These are phyloP conservation scores for Sordariomycetes sp. DNA, from an alignment of 2,329 filamentous ascomycete species.

Conservation along the genomic window DNA sequence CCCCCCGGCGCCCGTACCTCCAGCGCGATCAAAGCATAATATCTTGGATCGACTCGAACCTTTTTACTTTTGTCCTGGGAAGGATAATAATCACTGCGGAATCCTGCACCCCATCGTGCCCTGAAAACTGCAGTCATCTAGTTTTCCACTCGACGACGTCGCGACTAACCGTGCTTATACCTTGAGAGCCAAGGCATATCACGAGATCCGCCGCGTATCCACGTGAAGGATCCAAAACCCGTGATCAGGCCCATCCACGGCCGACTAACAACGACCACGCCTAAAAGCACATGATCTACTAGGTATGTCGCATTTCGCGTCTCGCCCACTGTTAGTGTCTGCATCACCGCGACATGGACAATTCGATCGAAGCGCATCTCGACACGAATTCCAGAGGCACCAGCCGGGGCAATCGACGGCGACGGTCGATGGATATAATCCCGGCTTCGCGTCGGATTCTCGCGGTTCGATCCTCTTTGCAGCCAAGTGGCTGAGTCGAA, in stretches of 20 bases:
- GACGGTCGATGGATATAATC: no score
- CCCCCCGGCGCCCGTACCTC: not conserved
- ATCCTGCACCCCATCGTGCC: not conserved
- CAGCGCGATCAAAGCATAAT: not conserved
- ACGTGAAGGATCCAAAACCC: slow-evolving; percentile 27
- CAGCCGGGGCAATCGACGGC: no score
- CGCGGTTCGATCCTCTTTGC: no score
- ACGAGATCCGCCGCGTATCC: slow-evolving; percentile 32
- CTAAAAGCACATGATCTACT: slow-evolving; percentile 28
- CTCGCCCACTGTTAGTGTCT: not conserved
- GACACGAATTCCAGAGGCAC: no score
- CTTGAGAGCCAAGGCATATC: slow-evolving; percentile 18
- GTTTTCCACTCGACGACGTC: slow-evolving; percentile 5
- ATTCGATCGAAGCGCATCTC: not conserved
- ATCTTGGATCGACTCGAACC: not conserved
- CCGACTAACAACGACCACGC: slow-evolving; percentile 6
- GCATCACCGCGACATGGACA: not conserved
- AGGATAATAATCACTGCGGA: not conserved
- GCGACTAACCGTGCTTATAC: slow-evolving; percentile 5
- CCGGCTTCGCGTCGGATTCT: no score
- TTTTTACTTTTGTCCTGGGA: not conserved
- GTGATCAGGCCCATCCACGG: slow-evolving; percentile 21
- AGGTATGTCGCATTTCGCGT: slow-evolving; percentile 22
- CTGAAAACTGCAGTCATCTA: slow-evolving; percentile 1
- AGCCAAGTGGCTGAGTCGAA: no score